Percentiles rank a stretch among this genome's conserved stretches.
Conservation (phyloP, 1,139 yeast species). For the Pichia sp. region DNA sequence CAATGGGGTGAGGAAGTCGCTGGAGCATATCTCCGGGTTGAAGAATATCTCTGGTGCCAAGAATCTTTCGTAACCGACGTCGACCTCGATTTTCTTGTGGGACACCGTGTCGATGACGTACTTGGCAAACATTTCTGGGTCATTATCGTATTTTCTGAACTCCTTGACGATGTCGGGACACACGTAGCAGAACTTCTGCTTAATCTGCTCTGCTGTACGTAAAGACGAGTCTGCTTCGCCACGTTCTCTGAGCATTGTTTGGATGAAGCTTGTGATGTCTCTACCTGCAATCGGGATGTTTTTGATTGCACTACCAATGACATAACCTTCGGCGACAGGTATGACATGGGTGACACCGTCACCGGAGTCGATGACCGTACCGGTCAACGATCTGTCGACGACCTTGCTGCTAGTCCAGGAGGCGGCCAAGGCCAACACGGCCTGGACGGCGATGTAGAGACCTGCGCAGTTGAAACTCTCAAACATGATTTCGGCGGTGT, state of each 20-base stretch:
- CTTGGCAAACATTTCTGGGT: slow-evolving; percentile 91
- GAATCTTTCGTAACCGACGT: slow-evolving; percentile 95
- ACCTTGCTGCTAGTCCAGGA: slow-evolving; percentile 98
- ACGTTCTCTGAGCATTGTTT: slow-evolving; percentile 88
- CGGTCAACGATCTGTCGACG: slow-evolving; percentile 90
- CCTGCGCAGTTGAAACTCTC: slow-evolving; percentile 99
- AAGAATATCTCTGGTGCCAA: slow-evolving; percentile 98
- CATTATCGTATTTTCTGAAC: slow-evolving; percentile 88
- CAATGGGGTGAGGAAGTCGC: slow-evolving; percentile 92
- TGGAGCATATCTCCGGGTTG: slow-evolving; percentile 94
- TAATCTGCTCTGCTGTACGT: slow-evolving; percentile 93
- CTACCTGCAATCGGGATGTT: slow-evolving; percentile 98
- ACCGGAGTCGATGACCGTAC: slow-evolving; percentile 96
- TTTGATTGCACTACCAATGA: slow-evolving; percentile 94
- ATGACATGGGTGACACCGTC: slow-evolving; percentile 97
- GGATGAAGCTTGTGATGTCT: slow-evolving; percentile 91
- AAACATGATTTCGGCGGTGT: slow-evolving; percentile 97
- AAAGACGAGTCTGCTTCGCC: slow-evolving; percentile 93
- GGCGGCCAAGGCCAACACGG: slow-evolving; percentile 96
- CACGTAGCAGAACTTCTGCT: slow-evolving; percentile 94
- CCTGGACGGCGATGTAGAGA: slow-evolving; percentile 95
- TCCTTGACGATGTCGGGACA: slow-evolving; percentile 97
- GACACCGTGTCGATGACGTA: slow-evolving; percentile 82
- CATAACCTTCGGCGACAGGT: slow-evolving; percentile 99
- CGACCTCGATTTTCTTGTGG: slow-evolving; percentile 66